These are phyloP conservation scores for Tuber borchii DNA, from an alignment of 495 filamentous ascomycete genomes.

Conservation along the genomic window DNA sequence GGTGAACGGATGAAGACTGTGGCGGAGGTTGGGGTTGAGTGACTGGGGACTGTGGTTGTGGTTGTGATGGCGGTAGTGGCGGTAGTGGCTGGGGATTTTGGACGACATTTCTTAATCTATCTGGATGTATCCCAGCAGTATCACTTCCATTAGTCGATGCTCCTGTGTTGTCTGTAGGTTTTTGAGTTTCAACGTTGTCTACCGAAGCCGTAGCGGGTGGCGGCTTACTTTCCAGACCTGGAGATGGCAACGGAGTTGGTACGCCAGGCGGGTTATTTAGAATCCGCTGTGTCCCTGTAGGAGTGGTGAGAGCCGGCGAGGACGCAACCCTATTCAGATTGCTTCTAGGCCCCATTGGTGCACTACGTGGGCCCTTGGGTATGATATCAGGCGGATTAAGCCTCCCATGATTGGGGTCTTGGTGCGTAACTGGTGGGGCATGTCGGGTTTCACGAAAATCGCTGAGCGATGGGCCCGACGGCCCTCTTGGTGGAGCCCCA, in stretches of 20 bases:
- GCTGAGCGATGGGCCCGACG: slow-evolving; percentile 56
- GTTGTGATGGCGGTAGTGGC: slow-evolving; percentile 34
- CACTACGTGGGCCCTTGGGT: slow-evolving; percentile 48
- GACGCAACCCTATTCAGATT: slow-evolving; percentile 41
- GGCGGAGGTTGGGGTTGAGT: slow-evolving; percentile 27
- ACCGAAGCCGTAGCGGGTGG: neutral
- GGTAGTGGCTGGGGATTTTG: slow-evolving; percentile 37
- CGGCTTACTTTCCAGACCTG: slow-evolving; percentile 8
- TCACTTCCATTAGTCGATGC: slow-evolving; percentile 27
- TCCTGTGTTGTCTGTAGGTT: neutral
- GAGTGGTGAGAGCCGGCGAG: neutral
- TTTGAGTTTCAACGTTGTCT: neutral
- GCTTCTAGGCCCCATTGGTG: slow-evolving; percentile 66
- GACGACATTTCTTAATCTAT: slow-evolving; percentile 45
- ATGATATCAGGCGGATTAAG: slow-evolving; percentile 51
- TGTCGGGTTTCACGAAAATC: slow-evolving; percentile 42
- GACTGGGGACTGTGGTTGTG: slow-evolving; percentile 31
- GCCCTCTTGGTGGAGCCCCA: slow-evolving; percentile 35
- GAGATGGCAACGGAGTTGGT: slow-evolving; percentile 39
- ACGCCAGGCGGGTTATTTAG: slow-evolving; percentile 10
- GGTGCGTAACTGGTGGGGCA: slow-evolving; percentile 45
- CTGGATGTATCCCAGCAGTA: slow-evolving; percentile 49
- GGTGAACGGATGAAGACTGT: slow-evolving; percentile 21
- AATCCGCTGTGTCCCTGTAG: neutral
- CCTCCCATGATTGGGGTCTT: slow-evolving; percentile 58